These are phyloP conservation scores for Neopestalotiopsis sp. DNA, from an alignment of 2,329 filamentous ascomycete genomes.

Conservation along the genomic window DNA sequence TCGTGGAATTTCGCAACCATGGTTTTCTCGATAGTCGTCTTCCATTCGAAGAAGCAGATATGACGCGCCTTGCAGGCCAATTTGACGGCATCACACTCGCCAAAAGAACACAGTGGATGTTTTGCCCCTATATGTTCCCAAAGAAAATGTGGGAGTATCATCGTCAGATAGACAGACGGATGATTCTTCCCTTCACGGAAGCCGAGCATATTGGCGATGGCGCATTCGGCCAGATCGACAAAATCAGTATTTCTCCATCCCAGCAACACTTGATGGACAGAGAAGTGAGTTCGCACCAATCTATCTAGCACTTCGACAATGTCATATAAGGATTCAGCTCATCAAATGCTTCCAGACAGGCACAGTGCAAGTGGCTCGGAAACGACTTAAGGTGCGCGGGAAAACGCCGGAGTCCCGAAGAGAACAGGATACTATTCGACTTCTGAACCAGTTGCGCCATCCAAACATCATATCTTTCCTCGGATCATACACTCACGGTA, in stretches of 20 bases:
- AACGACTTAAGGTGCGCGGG: neutral
- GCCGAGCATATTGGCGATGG: neutral
- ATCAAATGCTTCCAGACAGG: neutral
- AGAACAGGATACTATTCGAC: neutral
- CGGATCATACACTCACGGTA: neutral
- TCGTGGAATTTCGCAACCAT: neutral
- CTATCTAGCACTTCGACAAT: too few species aligned
- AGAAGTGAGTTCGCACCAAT: neutral
- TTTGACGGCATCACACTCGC: too few species aligned
- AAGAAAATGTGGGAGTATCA: neutral
- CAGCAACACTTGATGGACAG: neutral
- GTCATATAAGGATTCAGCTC: too few species aligned
- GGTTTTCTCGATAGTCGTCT: neutral
- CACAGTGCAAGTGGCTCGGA: neutral
- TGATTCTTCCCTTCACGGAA: neutral
- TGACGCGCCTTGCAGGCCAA: neutral
- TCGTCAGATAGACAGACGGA: neutral
- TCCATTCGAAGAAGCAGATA: neutral
- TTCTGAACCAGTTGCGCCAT: neutral
- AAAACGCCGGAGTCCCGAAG: neutral
- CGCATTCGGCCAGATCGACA: neutral
- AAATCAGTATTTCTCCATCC: neutral
- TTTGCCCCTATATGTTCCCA: neutral
- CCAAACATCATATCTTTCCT: neutral
- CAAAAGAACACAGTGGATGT: neutral